Conservation (phyloP, 2,329 filamentous ascomycete genomes). For the Ustilaginoidea virens region DNA sequence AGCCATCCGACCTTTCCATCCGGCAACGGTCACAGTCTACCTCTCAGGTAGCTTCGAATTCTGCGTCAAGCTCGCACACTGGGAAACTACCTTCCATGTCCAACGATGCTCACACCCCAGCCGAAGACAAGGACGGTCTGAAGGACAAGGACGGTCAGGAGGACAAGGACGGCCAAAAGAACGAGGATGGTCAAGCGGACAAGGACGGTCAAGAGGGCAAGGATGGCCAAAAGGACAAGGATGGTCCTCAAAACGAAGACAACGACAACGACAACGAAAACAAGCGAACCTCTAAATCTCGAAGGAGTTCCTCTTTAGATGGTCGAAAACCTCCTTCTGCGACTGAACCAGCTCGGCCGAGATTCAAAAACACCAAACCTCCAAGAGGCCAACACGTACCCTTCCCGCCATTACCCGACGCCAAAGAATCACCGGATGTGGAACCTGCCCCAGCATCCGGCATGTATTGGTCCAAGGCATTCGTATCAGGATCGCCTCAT, state of each 20-base stretch:
- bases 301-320: constrained; percentile 10
- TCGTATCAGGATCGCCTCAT: constrained; percentile 45
- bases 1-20: constrained; percentile 35
- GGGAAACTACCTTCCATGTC: constrained; percentile 11
- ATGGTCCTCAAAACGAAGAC: constrained; percentile 11
- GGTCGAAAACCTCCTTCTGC: constrained; percentile 10
- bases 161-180: too few species aligned
- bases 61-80: constrained; percentile 10
- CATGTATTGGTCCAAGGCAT: constrained; percentile 58
- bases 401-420: constrained; percentile 42
- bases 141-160: too few species aligned
- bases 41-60: constrained; percentile 17
- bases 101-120: constrained; percentile 11
- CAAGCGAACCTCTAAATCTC: constrained; percentile 10
- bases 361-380: constrained; percentile 10
- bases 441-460: constrained; percentile 48
- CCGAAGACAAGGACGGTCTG: constrained; percentile 14
- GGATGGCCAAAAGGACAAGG: too few species aligned
- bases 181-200: too few species aligned
- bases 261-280: constrained; percentile 14
- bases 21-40: constrained; percentile 39
- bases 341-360: constrained; percentile 7
- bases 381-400: constrained; percentile 26
- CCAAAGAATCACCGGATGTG: constrained; percentile 41
- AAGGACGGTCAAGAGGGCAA: too few species aligned